Base-by-base conservation (phyloP, 2,329 filamentous ascomycete species). In the Stagonosporopsis cucurbitacearum region DNA sequence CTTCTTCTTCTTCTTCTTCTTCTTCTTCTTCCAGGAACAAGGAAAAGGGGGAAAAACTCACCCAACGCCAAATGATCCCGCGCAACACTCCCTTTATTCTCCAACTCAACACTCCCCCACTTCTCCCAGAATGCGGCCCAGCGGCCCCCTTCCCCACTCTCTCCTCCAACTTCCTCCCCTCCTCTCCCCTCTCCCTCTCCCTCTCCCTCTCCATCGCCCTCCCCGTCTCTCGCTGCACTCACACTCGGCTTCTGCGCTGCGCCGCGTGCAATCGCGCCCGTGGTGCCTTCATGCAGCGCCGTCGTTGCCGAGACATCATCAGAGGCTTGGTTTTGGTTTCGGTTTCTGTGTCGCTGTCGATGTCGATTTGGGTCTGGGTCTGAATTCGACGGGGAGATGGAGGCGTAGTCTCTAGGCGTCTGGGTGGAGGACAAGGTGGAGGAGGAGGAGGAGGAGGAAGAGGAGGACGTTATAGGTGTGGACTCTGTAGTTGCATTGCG, bases 31-130 rank as follows among this genome's bases (percentile, higher is more conserved):
- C n/a, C n/a, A n/a, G n/a, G n/a, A n/a, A n/a, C n/a, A n/a, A n/a
- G n/a, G n/a, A 26, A 9, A 23, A 40, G 20, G 25, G 4, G 13
- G 22, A 11, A 17, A 3, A 7, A 71, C 78, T 42, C 76, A 93
- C 90, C 90, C 44, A 95, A 78, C 20, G 91, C 91, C 51, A 95
- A 79, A 77, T 95, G 91, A 75, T 95, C 91, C 67, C 91, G 81
- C 11, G 91, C 91, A 35, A 94, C 90, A 70, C 88, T 91, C 35
- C 91, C 91, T 75, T 92, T 94, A 70, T 95, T 95, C 75, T 95
- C 91, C 57, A 95, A 76, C 78, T 94, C 90, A 47, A 95, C 82
- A 57, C 80, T 83, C 17, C 86, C 86, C 63, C 86, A 88, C 63
- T 84, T 85, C 37, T 87, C 84, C 35, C 81, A 74, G 35, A 84